Evolutionary conservation across 2,329 filamentous ascomycete species (phyloP).

Genomic region (Cladosporium sp.): DNA sequence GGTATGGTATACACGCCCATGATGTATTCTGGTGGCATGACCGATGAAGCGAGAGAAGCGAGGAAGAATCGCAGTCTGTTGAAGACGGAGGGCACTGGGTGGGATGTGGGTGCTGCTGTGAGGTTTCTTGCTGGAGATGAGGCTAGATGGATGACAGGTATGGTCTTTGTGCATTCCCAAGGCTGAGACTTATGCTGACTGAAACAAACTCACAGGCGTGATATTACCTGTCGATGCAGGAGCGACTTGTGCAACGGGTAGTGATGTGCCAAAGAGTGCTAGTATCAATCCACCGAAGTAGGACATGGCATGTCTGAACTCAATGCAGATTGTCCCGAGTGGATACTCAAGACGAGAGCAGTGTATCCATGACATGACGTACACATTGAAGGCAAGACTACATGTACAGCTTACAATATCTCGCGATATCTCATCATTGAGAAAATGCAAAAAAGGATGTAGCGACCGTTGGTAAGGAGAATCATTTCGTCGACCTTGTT

Average conservation of each 20-base stretch:
- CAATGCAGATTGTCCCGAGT: background rate
- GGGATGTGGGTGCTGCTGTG: slow-evolving; percentile 56
- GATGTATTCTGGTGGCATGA: slow-evolving; percentile 56
- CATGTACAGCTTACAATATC: background rate
- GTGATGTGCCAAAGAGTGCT: slow-evolving; percentile 39
- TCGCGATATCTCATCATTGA: background rate
- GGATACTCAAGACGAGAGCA: background rate
- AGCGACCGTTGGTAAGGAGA: slow-evolving; percentile 69
- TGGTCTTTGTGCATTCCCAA: background rate
- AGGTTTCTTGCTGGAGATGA: slow-evolving; percentile 56
- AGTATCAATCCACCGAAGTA: slow-evolving; percentile 18
- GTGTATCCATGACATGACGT: background rate
- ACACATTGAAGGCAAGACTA: background rate
- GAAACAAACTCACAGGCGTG: slow-evolving; percentile 35
- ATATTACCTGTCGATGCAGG: slow-evolving; percentile 54
- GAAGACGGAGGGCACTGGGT: slow-evolving; percentile 57
- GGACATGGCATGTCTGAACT: background rate
- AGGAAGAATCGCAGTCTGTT: slow-evolving; percentile 53
- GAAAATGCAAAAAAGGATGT: slow-evolving; percentile 45
- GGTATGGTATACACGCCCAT: slow-evolving; percentile 36
- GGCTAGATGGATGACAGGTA: slow-evolving; percentile 52
- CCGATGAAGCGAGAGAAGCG: slow-evolving; percentile 51
- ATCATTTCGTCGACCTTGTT: slow-evolving; percentile 52
- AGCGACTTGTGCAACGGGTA: slow-evolving; percentile 47
- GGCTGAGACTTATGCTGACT: slow-evolving; percentile 28